Evolutionary conservation across 768 basidiomycete genomes (phyloP).

Genomic region (Leccinum variicolor): DNA sequence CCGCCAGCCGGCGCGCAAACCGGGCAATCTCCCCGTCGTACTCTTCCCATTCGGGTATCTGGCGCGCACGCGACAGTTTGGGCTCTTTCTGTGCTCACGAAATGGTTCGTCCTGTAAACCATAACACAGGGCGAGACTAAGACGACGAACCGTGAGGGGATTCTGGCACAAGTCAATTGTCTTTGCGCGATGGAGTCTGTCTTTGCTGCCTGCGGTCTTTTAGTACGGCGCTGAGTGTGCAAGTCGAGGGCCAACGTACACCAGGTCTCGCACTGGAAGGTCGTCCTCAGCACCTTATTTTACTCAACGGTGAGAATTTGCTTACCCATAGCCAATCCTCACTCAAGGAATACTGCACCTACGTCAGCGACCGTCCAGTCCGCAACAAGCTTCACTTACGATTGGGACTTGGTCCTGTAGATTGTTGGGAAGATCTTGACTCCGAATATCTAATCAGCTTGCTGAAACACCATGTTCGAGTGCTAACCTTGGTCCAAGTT

Average conservation of each 20-base stretch:
- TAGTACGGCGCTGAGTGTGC: background rate
- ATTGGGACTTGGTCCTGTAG: conserved; percentile 91
- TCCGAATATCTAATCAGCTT: background rate
- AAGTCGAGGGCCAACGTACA: conserved; percentile 49
- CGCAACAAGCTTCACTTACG: conserved; percentile 47
- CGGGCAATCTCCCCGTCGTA: conserved; percentile 89
- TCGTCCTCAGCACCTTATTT: conserved; percentile 2
- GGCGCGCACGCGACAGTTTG: conserved; percentile 86
- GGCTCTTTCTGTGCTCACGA: conserved; percentile 79
- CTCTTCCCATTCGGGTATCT: conserved; percentile 96
- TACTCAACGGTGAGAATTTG: conserved; percentile 8
- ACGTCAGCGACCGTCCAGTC: conserved; percentile 1
- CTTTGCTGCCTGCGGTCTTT: conserved; percentile 63
- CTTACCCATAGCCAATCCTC: conserved; percentile 96
- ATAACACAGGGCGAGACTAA: background rate
- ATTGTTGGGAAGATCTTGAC: conserved; percentile 89
- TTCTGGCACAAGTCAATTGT: conserved; percentile 97
- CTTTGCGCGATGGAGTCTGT: conserved; percentile 73
- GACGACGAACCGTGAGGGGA: conserved; percentile 73
- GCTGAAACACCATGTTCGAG: background rate
- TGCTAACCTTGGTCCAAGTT: conserved; percentile 86
- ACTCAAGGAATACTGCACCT: conserved; percentile 69
- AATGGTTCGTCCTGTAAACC: conserved; percentile 2
- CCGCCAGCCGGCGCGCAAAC: conserved; percentile 71
- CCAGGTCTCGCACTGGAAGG: conserved; percentile 91